A percentile compares a stretch with the other conserved stretches of the same genome.
Conservation (phyloP, 2,329 filamentous ascomycete species). For the Penicillium italicum region DNA sequence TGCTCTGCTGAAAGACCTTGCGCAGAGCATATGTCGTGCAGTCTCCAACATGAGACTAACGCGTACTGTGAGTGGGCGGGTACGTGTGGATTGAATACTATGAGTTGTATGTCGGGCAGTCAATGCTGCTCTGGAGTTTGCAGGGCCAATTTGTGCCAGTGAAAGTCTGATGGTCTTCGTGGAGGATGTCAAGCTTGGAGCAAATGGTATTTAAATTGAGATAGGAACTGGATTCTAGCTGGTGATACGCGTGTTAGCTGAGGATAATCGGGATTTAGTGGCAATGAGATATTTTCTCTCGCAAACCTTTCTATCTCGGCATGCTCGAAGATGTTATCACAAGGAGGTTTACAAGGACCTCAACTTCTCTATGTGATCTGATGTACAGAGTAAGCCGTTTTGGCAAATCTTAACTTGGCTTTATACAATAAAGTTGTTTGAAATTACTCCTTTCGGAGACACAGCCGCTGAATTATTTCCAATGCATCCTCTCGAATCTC, state of each 20-base stretch:
- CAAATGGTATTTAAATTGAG: not conserved
- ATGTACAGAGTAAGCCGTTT: not conserved
- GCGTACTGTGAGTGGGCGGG: not conserved
- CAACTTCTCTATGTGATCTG: not conserved
- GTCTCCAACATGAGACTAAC: not conserved
- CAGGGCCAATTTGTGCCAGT: not conserved
- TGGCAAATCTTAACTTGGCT: not conserved
- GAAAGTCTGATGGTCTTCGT: not conserved
- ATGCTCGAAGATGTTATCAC: not conserved
- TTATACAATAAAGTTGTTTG: not conserved
- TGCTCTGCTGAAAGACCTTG: not conserved
- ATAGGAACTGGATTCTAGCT: not conserved
- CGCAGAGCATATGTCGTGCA: not conserved
- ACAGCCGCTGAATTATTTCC: slow-evolving; percentile 8
- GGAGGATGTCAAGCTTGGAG: not conserved
- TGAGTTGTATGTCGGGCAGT: not conserved
- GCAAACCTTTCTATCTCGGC: not conserved
- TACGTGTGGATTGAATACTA: not conserved
- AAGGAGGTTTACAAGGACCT: not conserved
- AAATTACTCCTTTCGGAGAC: not conserved
- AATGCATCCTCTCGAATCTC: slow-evolving; percentile 19
- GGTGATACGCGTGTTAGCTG: not conserved
- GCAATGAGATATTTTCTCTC: not conserved
- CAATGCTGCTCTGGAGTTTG: slow-evolving; percentile 1
- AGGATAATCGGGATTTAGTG: not conserved